Conservation (phyloP, 2,329 filamentous ascomycete species). For the Ophiostoma piceae region DNA sequence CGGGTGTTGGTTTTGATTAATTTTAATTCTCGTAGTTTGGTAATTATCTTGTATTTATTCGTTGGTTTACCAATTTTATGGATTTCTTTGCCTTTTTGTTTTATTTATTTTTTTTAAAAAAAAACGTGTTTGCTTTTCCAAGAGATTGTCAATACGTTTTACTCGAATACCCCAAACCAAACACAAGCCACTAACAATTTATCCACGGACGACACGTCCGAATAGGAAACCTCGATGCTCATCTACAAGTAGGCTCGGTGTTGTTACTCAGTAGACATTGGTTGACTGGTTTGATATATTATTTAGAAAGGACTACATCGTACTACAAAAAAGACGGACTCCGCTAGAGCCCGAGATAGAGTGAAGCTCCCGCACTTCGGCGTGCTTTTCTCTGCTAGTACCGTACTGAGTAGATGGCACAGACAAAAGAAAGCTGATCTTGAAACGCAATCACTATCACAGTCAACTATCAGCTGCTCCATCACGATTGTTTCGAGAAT, state of each 20-base stretch:
- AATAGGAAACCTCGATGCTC: background rate
- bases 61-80: background rate
- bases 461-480: background rate
- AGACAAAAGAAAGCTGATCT: background rate
- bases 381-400: background rate
- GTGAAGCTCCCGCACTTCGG: background rate
- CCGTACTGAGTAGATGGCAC: background rate
- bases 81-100: background rate
- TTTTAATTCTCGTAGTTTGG: background rate
- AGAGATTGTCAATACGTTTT: background rate
- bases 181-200: background rate
- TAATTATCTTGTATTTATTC: background rate
- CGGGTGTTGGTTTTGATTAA: background rate
- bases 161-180: background rate
- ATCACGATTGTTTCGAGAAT: background rate
- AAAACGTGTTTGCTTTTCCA: background rate
- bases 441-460: slow-evolving; percentile 9
- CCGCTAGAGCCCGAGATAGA: slow-evolving; percentile 4
- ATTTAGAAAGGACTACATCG: too few relatives aligned
- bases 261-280: too few relatives aligned
- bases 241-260: background rate
- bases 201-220: background rate
- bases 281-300: too few relatives aligned
- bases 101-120: background rate
- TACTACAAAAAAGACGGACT: background rate